Evolutionary conservation across 768 basidiomycete species (phyloP).

Genomic region (Termitomyces sp.): DNA sequence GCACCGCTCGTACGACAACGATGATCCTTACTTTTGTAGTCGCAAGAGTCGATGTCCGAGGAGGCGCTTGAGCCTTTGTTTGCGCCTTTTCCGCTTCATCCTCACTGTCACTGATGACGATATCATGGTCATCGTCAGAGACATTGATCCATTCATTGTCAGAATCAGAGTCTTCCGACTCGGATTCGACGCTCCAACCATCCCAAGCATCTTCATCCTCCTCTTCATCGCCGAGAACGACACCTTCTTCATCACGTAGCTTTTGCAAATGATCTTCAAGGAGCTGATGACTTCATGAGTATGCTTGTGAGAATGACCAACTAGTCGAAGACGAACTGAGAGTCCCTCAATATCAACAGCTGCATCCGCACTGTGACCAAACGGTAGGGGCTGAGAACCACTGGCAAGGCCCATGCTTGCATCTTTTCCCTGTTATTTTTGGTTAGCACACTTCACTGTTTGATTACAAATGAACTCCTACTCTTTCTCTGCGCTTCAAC

Average conservation of each 20-base stretch:
- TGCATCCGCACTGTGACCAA: slow-evolving; percentile 70
- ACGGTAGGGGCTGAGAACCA: slow-evolving; percentile 67
- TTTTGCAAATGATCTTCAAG: slow-evolving; percentile 82
- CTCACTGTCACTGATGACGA: slow-evolving; percentile 85
- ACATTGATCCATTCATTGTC: slow-evolving; percentile 84
- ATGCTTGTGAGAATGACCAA: not conserved
- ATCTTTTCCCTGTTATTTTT: slow-evolving; percentile 69
- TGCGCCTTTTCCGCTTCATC: slow-evolving; percentile 60
- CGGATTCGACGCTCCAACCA: slow-evolving; percentile 84
- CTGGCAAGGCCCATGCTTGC: slow-evolving; percentile 71
- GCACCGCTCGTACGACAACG: not conserved
- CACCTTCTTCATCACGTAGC: slow-evolving; percentile 60
- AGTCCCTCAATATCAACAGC: slow-evolving; percentile 89
- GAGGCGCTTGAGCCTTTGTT: slow-evolving; percentile 24
- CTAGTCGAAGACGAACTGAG: slow-evolving; percentile 44
- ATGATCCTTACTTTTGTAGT: slow-evolving; percentile 64
- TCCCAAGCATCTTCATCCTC: slow-evolving; percentile 75
- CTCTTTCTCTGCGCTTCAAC: slow-evolving; percentile 83
- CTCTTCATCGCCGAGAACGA: slow-evolving; percentile 38
- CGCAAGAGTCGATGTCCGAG: slow-evolving; percentile 59
- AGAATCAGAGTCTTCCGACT: slow-evolving; percentile 49
- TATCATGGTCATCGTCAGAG: slow-evolving; percentile 57
- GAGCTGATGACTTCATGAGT: slow-evolving; percentile 40
- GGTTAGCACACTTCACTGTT: slow-evolving; percentile 1
- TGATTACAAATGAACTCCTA: slow-evolving; percentile 24